A percentile compares a stretch with the other conserved stretches of the same genome.
These are phyloP conservation scores for Arctium minus DNA, from an alignment of 129 eudicot species.

Conservation along the genomic window DNA sequence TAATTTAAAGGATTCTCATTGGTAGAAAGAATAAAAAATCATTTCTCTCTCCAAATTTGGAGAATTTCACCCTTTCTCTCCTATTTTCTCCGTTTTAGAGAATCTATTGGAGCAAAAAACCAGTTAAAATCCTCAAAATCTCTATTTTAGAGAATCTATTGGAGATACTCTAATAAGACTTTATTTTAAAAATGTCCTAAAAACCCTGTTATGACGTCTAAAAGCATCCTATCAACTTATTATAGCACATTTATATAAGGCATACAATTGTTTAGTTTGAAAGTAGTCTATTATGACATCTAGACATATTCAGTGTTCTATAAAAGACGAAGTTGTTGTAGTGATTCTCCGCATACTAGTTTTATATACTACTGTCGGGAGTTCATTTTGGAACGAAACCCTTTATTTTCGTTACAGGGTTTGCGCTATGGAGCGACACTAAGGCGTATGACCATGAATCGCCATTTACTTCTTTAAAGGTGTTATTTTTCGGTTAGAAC, in stretches of 20 bases:
- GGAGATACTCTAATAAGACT: too few species aligned
- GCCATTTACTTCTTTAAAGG: slow-evolving; percentile 70
- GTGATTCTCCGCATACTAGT: not conserved
- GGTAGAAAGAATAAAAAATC: not conserved
- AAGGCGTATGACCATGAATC: slow-evolving; percentile 66
- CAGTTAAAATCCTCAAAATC: too few species aligned
- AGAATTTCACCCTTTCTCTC: too few species aligned
- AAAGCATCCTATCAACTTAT: not conserved
- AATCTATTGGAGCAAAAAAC: too few species aligned
- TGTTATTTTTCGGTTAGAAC: slow-evolving; percentile 56
- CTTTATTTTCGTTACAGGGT: slow-evolving; percentile 35
- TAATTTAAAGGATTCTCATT: not conserved
- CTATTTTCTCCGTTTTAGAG: too few species aligned
- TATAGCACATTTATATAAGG: not conserved
- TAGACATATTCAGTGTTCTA: not conserved
- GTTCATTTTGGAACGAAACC: not conserved
- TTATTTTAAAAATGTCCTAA: not conserved
- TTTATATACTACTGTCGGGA: not conserved
- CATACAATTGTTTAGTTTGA: not conserved
- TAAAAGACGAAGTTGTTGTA: not conserved
- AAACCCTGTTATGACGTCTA: not conserved
- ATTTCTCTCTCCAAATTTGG: too few species aligned
- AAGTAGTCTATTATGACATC: not conserved
- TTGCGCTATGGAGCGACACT: slow-evolving; percentile 80
- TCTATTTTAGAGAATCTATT: too few species aligned